Evolutionary conservation across 139 green algal species (phyloP).

Genomic region (Closterium sp.): DNA sequence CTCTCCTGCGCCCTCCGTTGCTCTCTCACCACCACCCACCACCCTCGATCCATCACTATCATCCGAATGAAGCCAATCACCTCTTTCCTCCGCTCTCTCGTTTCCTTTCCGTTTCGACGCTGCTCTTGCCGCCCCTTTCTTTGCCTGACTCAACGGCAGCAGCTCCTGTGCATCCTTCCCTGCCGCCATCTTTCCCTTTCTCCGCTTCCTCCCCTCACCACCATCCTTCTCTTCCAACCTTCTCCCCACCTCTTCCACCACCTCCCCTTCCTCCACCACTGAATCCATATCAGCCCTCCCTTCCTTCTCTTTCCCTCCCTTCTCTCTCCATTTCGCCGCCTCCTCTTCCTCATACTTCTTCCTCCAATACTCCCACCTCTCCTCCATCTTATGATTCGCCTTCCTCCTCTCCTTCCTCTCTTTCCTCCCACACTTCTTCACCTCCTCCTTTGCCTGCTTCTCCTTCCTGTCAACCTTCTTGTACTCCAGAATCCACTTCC

Average conservation of each 20-base stretch:
- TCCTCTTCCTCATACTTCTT: conserved; percentile 3
- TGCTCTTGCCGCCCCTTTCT: background rate
- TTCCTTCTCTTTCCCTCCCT: background rate
- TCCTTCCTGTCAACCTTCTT: background rate
- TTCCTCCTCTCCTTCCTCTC: background rate
- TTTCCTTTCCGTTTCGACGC: background rate
- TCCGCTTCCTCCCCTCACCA: no score
- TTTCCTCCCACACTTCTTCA: conserved; percentile 12
- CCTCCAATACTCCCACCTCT: background rate
- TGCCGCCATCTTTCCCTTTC: background rate
- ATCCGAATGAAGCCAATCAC: background rate
- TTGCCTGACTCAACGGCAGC: background rate
- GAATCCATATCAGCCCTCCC: background rate
- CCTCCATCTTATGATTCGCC: conserved; percentile 6
- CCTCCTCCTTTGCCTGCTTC: background rate
- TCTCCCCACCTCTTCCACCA: background rate
- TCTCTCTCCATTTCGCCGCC: background rate
- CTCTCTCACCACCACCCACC: no score
- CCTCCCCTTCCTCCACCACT: background rate
- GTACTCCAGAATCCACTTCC: background rate
- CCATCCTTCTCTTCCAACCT: background rate
- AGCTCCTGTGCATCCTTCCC: background rate
- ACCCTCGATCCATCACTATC: no score
- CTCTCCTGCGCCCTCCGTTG: background rate
- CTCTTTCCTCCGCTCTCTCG: conserved; percentile 3